Evolutionary conservation across 352 stramenopile species (phyloP).

Genomic region (Phytopythium chamaehyphon): DNA sequence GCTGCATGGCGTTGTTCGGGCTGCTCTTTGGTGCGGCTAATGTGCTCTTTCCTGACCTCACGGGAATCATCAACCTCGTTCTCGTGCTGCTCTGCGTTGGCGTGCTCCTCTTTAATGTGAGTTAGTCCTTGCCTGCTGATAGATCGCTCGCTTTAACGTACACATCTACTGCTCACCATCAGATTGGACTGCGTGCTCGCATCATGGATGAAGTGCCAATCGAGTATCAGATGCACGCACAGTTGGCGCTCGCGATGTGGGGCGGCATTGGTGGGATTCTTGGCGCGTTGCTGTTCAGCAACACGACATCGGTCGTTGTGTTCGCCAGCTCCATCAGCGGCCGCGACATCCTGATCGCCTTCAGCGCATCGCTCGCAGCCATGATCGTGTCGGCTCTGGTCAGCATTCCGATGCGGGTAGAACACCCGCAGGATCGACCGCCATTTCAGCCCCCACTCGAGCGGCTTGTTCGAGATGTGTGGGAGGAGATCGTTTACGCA

Average conservation of each 20-base stretch:
- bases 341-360: constrained; percentile 59
- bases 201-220: constrained; percentile 77
- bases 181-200: constrained; percentile 65
- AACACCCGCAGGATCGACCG: constrained; percentile 57
- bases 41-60: constrained; percentile 47
- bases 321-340: constrained; percentile 68
- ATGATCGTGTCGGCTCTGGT: constrained; percentile 46
- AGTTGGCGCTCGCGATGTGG: constrained; percentile 66
- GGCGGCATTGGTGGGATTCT: constrained; percentile 54
- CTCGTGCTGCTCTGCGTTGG: constrained; percentile 64
- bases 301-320: constrained; percentile 61
- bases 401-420: constrained; percentile 52
- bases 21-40: constrained; percentile 64
- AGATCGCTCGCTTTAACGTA: not conserved
- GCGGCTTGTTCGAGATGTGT: constrained; percentile 49
- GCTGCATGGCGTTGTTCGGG: constrained; percentile 44
- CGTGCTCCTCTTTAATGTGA: constrained; percentile 54
- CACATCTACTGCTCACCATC: not conserved
- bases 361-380: constrained; percentile 40
- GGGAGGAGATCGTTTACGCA: constrained; percentile 58
- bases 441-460: constrained; percentile 48
- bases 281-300: constrained; percentile 60
- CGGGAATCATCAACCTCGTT: constrained; percentile 37
- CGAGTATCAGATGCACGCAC: constrained; percentile 75
- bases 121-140: constrained; percentile 5